Evolutionary conservation across 352 stramenopile genomes (phyloP), one percentile per base, ranked within the genome.

Genomic region (Globisporangium echinulatum): DNA sequence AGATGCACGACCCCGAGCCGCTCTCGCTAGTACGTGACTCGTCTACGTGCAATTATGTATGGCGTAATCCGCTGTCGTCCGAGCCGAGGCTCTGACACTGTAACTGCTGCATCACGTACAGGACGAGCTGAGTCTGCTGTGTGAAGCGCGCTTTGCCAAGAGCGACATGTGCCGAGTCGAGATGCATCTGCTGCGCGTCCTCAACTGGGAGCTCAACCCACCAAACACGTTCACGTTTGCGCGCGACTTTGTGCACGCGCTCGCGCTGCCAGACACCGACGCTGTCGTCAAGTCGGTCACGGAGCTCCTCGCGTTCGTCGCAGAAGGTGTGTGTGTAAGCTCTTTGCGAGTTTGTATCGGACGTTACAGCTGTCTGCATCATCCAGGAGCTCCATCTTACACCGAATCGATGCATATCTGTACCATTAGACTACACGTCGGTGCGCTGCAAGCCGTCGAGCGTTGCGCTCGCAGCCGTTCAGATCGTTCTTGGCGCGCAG

Each of bases 51-150:
- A 2, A 33, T 33, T 33, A 33, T 33, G 25, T 33, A 33, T 33
- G 25, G 25, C 25, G 25, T 33, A 2, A 33, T 33, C 25, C 25
- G 25, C 25, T 33, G 25, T 3, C 25, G 25, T 33, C 4, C 10
- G 14, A 38, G 48, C 7, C 15, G 5, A 33, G 25, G 25, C 25
- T 33, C 25, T 33, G 25, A 33, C 25, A 33, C 25, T 33, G 25
- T 43, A 10, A 15, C 8, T 1, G 11, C 33, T 48, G 37, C 17
- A 7, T 4, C 36, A 0, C 15, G 8, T 19, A 25, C 37, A 63
- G 59, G 79, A 88, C 54, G 80, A 92, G 58, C 87, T 90, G 67
- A 69, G 75, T 15, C 67, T 89, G 52, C 79, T 92, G 52, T 92
- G 78, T 52, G 78, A 90, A 49, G 67, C 74, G 67, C 88, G 87